Conservation (phyloP, 2,329 filamentous ascomycete genomes). For the Trematosphaeria pertusa region DNA sequence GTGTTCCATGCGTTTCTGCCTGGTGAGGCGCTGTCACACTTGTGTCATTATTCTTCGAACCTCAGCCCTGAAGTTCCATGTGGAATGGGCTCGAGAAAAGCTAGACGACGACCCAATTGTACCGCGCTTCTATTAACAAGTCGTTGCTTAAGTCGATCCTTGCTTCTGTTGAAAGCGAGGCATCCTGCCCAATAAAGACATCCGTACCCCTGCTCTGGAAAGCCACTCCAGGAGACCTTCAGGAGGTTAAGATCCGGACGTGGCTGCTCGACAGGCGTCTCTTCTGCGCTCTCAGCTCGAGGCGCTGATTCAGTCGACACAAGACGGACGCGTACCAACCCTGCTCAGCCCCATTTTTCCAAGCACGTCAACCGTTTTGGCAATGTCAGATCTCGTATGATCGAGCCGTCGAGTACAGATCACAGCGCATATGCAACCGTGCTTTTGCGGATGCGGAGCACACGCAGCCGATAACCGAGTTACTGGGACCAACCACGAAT, state of each 20-base stretch:
- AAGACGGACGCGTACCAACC: slow-evolving; percentile 7
- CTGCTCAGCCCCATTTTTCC: background rate
- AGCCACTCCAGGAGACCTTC: background rate
- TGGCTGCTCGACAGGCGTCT: background rate
- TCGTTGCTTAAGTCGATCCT: slow-evolving; percentile 18
- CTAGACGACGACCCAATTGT: slow-evolving; percentile 8
- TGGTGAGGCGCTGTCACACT: background rate
- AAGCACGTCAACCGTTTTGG: slow-evolving; percentile 18
- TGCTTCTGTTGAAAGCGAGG: background rate
- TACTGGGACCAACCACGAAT: slow-evolving; percentile 19
- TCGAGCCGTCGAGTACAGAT: slow-evolving; percentile 6
- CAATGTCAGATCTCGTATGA: slow-evolving; percentile 26
- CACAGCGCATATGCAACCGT: slow-evolving; percentile 20
- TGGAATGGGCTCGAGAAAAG: slow-evolving; percentile 4
- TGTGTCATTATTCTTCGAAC: background rate
- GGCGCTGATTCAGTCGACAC: slow-evolving; percentile 4
- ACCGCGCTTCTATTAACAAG: slow-evolving; percentile 18
- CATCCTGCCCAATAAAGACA: slow-evolving; percentile 11
- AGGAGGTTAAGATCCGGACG: background rate
- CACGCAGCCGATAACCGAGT: slow-evolving; percentile 27
- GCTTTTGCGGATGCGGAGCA: slow-evolving; percentile 41
- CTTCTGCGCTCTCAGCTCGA: background rate
- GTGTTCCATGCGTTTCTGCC: background rate
- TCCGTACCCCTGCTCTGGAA: too few relatives aligned
- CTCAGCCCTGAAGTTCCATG: background rate